These are phyloP conservation scores for Pichia nakasei DNA, from an alignment of 805 yeast species.

Conservation along the genomic window DNA sequence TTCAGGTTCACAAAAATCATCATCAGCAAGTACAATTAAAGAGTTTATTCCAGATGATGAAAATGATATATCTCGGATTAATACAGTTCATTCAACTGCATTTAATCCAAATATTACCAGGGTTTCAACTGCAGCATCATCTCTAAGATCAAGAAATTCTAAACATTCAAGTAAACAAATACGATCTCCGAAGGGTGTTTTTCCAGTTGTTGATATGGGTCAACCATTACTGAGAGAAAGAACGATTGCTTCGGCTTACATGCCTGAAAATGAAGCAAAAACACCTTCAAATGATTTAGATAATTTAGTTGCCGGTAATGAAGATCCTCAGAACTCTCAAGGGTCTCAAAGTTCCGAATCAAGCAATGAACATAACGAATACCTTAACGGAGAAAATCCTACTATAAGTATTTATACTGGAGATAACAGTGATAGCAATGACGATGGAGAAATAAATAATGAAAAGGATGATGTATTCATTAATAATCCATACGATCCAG, in stretches of 20 bases:
- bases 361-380: conserved; percentile 12
- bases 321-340: conserved; percentile 22
- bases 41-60: conserved; percentile 12
- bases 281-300: conserved; percentile 9
- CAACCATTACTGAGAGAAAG: conserved; percentile 47
- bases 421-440: conserved; percentile 7
- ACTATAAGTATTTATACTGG: conserved; percentile 10
- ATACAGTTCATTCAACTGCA: background rate
- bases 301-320: conserved; percentile 10
- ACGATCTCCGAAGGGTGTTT: conserved; percentile 66
- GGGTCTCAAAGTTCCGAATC: conserved; percentile 3
- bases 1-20: background rate
- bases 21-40: conserved; percentile 8
- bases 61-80: conserved; percentile 9
- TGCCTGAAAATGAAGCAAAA: background rate
- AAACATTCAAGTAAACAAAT: conserved; percentile 7
- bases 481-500: conserved; percentile 23
- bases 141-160: conserved; percentile 3
- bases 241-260: conserved; percentile 42
- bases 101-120: background rate
- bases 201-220: conserved; percentile 77
- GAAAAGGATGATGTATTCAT: conserved; percentile 21
- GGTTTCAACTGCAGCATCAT: conserved; percentile 1
- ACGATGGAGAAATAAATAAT: no score
- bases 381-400: conserved; percentile 19